Base-by-base conservation (phyloP, 164 flowering plant genomes). In the Pachysandra terminalis region DNA sequence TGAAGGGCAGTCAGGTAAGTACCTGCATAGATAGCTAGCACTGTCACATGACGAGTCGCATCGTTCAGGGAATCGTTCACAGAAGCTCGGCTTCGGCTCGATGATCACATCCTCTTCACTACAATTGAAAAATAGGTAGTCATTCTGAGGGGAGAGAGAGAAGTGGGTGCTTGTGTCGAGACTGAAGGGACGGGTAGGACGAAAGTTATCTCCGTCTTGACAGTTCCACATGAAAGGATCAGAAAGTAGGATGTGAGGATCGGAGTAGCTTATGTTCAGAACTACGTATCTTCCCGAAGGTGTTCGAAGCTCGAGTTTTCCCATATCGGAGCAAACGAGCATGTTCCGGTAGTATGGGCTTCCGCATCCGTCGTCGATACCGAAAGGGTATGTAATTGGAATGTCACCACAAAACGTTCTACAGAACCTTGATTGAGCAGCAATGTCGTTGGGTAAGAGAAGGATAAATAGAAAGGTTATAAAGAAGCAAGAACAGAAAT, bases 151-250 rank as follows among this genome's bases (percentile, higher is more conserved):
- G 41, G 99, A 92, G 21, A 92, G 80, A 0, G 88, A 52, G 54
- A 95, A 78, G 56, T 82, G 99, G 0, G 85, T 85, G 81, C 97
- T 90, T 23, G 97, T 82, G 81, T 95, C 97, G 5, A 95, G 86
- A 74, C 92, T 86, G 48, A 95, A 92, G 0, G 97, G 85, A 55
- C 87, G 74, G 0, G 92, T 84, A 19, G 91, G 86, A 0, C 97
- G 89, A 58, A 87, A 89, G 16, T 70, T 61, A 23, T 82, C 73
- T 0, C 87, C 80, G 57, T 95, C 96, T 24, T 72, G 72, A 71
- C 99, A 95, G 19, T 41, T 81, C 97, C 97, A 95, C 97, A 92
- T 90, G 79, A 68, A 79, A 0, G 99, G 99, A 62, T 95, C 94
- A 12, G 86, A 71, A 45, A 92, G 68, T 22, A 95, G 63, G n/a